phyloP scores from a whole-genome alignment of 768 basidiomycete species.

The Lactifluus volemus region DNA sequence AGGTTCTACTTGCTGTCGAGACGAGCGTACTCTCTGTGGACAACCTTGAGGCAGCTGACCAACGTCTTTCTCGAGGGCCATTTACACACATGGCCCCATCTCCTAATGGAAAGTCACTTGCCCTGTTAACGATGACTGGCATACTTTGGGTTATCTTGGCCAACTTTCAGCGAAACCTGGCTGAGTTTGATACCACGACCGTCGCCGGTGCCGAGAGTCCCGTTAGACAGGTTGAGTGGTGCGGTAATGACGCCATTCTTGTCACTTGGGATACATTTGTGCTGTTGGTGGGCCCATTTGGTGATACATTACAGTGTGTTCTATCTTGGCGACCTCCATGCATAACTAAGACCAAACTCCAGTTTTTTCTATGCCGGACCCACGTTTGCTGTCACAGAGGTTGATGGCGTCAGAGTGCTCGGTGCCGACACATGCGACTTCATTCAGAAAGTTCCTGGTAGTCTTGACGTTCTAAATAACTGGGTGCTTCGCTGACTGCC shows the following conservation, averaged over 20 bases:
- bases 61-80: constrained; percentile 80
- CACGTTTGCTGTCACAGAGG: constrained; percentile 73
- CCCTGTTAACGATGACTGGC: constrained; percentile 64
- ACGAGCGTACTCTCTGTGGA: constrained; percentile 79
- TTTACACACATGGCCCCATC: constrained; percentile 84
- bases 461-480: neutral
- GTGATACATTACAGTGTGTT: constrained; percentile 74
- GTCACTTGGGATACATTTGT: constrained; percentile 74
- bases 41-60: constrained; percentile 82
- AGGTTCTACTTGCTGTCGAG: constrained; percentile 78
- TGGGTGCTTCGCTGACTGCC: neutral
- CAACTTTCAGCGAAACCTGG: constrained; percentile 82
- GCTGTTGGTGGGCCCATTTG: constrained; percentile 86
- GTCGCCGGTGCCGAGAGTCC: constrained; percentile 47
- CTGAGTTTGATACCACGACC: constrained; percentile 70
- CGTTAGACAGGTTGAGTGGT: constrained; percentile 81
- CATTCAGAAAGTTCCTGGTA: constrained; percentile 89
- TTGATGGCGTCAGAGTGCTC: constrained; percentile 83
- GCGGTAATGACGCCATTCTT: constrained; percentile 90
- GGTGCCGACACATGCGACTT: constrained; percentile 77
- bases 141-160: constrained; percentile 90
- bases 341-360: constrained; percentile 8
- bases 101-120: constrained; percentile 89
- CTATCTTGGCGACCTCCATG: neutral
- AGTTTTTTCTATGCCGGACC: constrained; percentile 53